Conservation (phyloP, 495 filamentous ascomycete genomes). For the Cercophora samala region DNA sequence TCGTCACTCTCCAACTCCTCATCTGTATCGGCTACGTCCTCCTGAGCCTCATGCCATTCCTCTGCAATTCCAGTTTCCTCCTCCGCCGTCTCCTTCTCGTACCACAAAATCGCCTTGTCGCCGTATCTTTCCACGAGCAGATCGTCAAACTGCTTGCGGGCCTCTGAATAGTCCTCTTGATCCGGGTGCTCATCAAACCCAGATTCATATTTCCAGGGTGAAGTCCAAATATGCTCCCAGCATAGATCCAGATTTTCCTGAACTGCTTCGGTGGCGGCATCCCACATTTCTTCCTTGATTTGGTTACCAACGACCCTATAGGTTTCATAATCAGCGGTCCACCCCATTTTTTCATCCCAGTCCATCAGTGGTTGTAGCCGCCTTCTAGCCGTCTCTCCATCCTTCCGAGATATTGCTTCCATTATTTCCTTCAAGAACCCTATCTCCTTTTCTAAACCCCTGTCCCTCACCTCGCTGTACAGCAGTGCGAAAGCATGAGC, state of each 20-base stretch:
- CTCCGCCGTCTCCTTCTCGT: neutral
- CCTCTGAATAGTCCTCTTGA: neutral
- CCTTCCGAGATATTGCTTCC: neutral
- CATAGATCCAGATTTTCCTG: neutral
- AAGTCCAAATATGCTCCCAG: neutral
- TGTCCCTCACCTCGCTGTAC: neutral
- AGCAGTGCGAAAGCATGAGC: neutral
- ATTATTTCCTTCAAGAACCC: neutral
- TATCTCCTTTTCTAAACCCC: neutral
- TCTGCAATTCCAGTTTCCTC: neutral
- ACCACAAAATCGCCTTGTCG: neutral
- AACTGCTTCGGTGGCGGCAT: neutral
- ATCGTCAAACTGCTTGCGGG: slow-evolving; percentile 19
- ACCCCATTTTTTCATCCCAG: neutral
- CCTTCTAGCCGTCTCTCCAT: neutral
- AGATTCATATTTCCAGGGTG: neutral
- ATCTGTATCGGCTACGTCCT: neutral
- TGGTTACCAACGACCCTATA: neutral
- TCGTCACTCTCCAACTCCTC: neutral
- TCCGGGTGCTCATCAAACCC: neutral
- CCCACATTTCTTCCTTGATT: neutral
- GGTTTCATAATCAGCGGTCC: neutral
- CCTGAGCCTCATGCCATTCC: neutral
- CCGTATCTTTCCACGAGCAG: slow-evolving; percentile 49
- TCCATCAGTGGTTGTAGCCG: neutral